Conservation (phyloP, 176 grass and related monocot species). For the Melocanna baccifera region DNA sequence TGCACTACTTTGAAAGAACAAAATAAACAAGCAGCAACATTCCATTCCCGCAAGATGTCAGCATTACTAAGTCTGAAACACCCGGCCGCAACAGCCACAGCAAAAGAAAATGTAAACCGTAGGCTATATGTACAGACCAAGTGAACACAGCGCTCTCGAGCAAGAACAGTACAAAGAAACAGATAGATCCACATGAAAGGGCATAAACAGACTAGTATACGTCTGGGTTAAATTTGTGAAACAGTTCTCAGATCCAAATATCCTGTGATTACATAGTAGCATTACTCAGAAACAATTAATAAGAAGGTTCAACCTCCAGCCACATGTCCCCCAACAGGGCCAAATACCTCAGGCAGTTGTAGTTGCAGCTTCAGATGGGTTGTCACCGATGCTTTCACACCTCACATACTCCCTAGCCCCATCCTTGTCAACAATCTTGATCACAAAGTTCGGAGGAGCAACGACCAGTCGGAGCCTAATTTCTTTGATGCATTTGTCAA, state of each 20-base stretch:
- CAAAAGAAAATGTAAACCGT: neutral
- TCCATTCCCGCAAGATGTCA: neutral
- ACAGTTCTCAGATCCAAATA: conserved; percentile 10
- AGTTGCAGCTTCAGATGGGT: conserved; percentile 2
- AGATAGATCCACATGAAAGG: neutral
- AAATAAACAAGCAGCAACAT: neutral
- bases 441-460: conserved; percentile 82
- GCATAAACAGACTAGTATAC: neutral
- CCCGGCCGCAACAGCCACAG: neutral
- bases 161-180: neutral
- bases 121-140: neutral
- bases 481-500: conserved; percentile 85
- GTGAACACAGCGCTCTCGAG: neutral
- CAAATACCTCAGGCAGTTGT: neutral
- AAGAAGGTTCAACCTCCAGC: neutral
- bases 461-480: conserved; percentile 74
- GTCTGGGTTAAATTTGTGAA: conserved; percentile 18
- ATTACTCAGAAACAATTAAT: conserved; percentile 23
- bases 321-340: neutral
- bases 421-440: conserved; percentile 61
- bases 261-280: conserved; percentile 35
- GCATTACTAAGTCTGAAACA: neutral
- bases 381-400: conserved; percentile 21
- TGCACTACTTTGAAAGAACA: neutral
- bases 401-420: conserved; percentile 20